These are phyloP conservation scores for Trypanosoma mega DNA, from an alignment of 208 protist species.

Conservation along the genomic window DNA sequence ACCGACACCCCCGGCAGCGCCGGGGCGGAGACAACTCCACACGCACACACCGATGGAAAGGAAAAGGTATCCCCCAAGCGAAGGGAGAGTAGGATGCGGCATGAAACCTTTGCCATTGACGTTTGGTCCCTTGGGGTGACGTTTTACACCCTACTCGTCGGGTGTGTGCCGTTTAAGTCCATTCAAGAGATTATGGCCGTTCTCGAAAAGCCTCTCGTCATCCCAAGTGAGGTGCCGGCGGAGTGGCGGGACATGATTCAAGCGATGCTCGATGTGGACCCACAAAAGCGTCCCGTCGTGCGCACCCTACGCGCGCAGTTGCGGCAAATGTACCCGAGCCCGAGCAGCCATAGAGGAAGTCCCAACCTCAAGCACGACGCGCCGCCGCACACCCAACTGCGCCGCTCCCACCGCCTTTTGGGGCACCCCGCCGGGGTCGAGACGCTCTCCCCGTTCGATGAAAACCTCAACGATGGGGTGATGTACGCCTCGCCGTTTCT, in stretches of 20 bases:
- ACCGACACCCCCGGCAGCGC: neutral
- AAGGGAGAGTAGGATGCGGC: neutral
- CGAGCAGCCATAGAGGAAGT: neutral
- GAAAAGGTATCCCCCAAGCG: no score
- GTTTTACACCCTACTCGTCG: slow-evolving; percentile 18
- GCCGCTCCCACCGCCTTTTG: no score
- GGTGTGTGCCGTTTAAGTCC: slow-evolving; percentile 12
- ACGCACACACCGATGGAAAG: neutral
- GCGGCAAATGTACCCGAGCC: neutral
- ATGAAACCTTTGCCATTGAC: slow-evolving; percentile 14
- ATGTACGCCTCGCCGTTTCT: no score
- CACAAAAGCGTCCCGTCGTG: slow-evolving; percentile 18
- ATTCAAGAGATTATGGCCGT: slow-evolving; percentile 8
- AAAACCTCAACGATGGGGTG: no score
- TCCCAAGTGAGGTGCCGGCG: slow-evolving; percentile 31
- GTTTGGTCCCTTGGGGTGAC: slow-evolving; percentile 29
- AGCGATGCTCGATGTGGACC: slow-evolving; percentile 41
- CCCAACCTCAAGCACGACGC: no score
- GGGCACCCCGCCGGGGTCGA: no score
- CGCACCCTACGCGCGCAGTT: slow-evolving; percentile 7
- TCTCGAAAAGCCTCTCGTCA: neutral
- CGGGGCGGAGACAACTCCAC: neutral
- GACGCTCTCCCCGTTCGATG: no score
- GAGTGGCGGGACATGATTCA: slow-evolving; percentile 42
- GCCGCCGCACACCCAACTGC: no score